Conservation (phyloP, 148 eudicot species). For the Rhododendron ferrugineum region DNA sequence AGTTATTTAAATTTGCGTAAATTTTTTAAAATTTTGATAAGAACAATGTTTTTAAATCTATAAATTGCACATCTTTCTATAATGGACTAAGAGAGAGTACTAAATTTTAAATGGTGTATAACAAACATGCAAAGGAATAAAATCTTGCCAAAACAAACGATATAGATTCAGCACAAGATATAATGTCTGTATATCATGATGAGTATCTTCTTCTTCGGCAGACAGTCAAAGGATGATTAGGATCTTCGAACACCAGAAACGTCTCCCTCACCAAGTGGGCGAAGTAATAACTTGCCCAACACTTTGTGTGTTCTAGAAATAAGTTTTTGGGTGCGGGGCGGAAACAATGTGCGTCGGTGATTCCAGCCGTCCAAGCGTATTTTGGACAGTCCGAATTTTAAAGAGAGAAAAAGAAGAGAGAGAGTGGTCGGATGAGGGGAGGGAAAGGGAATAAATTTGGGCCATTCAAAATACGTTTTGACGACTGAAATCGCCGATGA, state of each 20-base stretch:
- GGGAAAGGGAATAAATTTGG: no score
- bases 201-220: neutral
- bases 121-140: neutral
- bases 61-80: no score
- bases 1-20: no score
- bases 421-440: no score
- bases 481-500: rapidly evolving
- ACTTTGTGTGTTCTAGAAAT: neutral
- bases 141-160: neutral
- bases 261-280: constrained; percentile 8
- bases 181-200: neutral
- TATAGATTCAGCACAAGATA: neutral
- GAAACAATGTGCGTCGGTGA: no score
- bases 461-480: no score
- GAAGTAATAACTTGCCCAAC: neutral
- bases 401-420: no score
- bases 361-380: no score
- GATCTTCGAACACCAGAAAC: neutral
- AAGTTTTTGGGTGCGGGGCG: no score
- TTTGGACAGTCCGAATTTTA: no score
- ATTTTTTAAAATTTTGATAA: no score
- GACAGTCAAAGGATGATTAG: neutral
- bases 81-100: neutral
- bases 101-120: neutral
- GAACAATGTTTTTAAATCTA: no score